Evolutionary conservation across 345 rosid genomes (phyloP), one percentile per base, ranked within the genome.

Genomic region (Eucalyptus microcorys): DNA sequence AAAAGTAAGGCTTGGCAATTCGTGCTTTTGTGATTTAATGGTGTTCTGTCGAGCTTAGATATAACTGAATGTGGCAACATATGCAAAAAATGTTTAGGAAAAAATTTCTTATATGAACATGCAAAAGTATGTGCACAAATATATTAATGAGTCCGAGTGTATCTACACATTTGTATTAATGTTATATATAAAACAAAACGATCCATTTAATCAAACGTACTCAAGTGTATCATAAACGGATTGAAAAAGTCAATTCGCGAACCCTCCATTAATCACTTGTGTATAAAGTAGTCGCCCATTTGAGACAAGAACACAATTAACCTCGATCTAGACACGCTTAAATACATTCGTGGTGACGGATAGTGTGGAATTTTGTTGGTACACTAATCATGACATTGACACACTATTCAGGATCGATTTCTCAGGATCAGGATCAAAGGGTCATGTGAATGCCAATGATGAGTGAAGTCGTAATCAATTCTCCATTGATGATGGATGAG

Each of bases 291-390:
- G 84, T 40, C 5, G 2, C 2, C 84, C 47, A 21, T 76, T 40
- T 40, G 40, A 40, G 14, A 76, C 15, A 17, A 16, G 47, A 10
- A 10, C 27, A 11, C 47, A 1, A 76, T 40, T 11, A 40, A 76
- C 8, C 83, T 76, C 3, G 1, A 76, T 37, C 12, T 4, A 15
- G 14, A 76, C 83, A 76, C 0, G 15, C 5, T 76, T 76, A 76
- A 6, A 26, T 21, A 21, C 27, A 13, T 37, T 11, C 3, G 1
- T 40, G 84, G 47, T 26, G 8, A 37, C 1, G 27, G 27, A 1
- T 1, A 24, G 8, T 21, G 8, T 0, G 27, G 2, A 40, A 37
- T 19, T 21, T 21, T 1, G 16, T 40, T 2, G 3, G 27, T 19
- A 21, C 14, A 10, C 27, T 37, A 6, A 76, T 26, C 27, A 22